Base-by-base conservation (phyloP, 1,284 basidiomycete species). In the Fistulinella cinereoalba region DNA sequence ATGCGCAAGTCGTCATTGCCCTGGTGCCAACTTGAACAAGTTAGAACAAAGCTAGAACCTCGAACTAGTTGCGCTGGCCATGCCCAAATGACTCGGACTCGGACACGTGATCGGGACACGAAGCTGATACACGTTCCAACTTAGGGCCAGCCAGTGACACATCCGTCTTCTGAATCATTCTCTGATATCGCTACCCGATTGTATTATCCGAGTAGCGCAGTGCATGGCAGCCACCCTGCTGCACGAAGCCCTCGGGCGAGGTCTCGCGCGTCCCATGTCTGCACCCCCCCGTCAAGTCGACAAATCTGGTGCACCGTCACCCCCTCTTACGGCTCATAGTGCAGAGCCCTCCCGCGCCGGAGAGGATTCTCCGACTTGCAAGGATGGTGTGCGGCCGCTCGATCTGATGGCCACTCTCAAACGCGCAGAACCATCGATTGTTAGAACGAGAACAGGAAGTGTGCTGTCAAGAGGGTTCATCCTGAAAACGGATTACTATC, bases 401-500 rank as follows among this genome's bases (percentile, higher is more conserved):
- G 85, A 88, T 64, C 67, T 85, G 22, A 81, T 82, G 66, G 67
- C 71, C 39, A 74, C 75, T 51, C 71, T 88, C 4, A 75, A 81
- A 52, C 78, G 78, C 15, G 81, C 84, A 29, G 83, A 77, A 41
- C 72, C 81, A 1, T 81, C 82, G 2, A 80, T 96, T 16, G 93
- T 98, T 49, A 96, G 95, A 69, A 88, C 88, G 12, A 76, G 94
- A 42, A 75, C 79, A 2, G 94, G 94, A 22, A 93, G 89, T 56
- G 94, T 98, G 10, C 73, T 98, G 16, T 88, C 86, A 15, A 73
- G 95, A 59, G 93, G 90, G 0, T 92, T 94, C 64, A 94, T 97
- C 49, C 72, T 97, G 55, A 97, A 97, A 74, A 96, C 94, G 18
- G 92, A 96, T 68, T 81, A 92, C 63, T 93, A 94, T 68, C 92